Base-by-base conservation (phyloP, 2,329 filamentous ascomycete genomes). In the Coniochaeta ligniaria region DNA sequence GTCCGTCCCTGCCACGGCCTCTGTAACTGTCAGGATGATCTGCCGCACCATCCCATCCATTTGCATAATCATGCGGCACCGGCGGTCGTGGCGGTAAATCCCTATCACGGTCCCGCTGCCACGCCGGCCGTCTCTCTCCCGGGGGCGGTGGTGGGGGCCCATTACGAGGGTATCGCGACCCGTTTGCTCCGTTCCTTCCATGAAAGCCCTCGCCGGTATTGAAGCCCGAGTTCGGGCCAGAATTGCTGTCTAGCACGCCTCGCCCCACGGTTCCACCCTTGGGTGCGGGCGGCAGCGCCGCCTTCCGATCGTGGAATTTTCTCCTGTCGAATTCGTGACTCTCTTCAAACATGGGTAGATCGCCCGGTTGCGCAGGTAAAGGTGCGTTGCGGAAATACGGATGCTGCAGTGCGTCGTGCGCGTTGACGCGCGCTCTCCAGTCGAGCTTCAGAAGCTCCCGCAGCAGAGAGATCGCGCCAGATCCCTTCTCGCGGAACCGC, bases 251-350 rank as follows among this genome's bases (percentile, higher is more conserved):
- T 50, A 75, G 72, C 1, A 80, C 79, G n/a, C 85, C 86, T 68
- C 92, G 86, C 16, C 94, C 94, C 3, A 96, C 92, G 1, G 91
- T 92, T 4, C 92, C 94, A 14, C 93, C 94, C 66, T 94, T 92
- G 0, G 95, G 95, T 0, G 94, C 95, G 14, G 95, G 94, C 4
- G 94, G 94, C 12, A 94, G 82, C 24, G 88, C 89, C 24, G 89
- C 89, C 70, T 91, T 91, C 69, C 95, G 89, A 61, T 92, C 90
- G 66, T 96, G 89, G 67, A 92, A 94, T 74, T 94, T 96, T 72
- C 92, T 86, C 58, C 94, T 85, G 72, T 99, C 95, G n/a, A 98
- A 80, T 74, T 99, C 95, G 74, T 99, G 95, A 52, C 92, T 96
- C 69, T 97, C 94, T 71, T 96, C 91, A 69, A 96, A 98, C 17